phyloP scores from a whole-genome alignment of 2,329 filamentous ascomycete genomes.

The Xylariaceae sp. region DNA sequence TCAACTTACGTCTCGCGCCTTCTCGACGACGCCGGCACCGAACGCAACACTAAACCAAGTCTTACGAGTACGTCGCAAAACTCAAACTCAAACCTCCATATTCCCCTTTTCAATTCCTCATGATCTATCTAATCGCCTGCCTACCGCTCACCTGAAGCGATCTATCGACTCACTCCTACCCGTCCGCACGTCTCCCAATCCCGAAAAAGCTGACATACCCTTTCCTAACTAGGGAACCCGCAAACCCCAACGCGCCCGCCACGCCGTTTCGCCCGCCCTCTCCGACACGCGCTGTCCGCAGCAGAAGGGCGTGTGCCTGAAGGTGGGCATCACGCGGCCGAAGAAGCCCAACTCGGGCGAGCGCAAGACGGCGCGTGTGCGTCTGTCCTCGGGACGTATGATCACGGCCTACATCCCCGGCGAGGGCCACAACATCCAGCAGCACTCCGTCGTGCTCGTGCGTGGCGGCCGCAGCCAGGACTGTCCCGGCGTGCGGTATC shows the following conservation, averaged over 20 bases:
- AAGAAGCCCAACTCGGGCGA: slow-evolving; percentile 99
- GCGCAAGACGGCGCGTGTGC: slow-evolving; percentile 91
- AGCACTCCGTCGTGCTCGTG: slow-evolving; percentile 97
- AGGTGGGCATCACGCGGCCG: slow-evolving; percentile 90
- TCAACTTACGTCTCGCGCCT: slow-evolving; percentile 46
- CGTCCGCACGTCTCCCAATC: background rate
- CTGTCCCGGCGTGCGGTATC: slow-evolving; percentile 98
- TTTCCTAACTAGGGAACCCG: slow-evolving; percentile 68
- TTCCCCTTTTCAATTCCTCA: background rate
- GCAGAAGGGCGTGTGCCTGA: slow-evolving; percentile 94
- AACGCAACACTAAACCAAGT: slow-evolving; percentile 76
- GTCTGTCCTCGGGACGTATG: slow-evolving; percentile 83
- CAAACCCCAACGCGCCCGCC: slow-evolving; percentile 77
- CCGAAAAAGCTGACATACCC: background rate
- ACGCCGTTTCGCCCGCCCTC: slow-evolving; percentile 87
- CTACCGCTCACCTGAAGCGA: no score
- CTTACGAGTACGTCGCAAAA: slow-evolving; percentile 54
- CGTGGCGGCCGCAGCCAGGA: slow-evolving; percentile 91
- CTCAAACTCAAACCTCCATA: background rate
- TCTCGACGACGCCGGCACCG: slow-evolving; percentile 62
- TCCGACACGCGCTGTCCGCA: slow-evolving; percentile 71
- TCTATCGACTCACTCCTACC: background rate
- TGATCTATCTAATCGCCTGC: background rate
- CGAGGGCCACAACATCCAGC: slow-evolving; percentile 98
- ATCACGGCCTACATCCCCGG: slow-evolving; percentile 95